A percentile compares a stretch with the other conserved stretches of the same genome.
Conservation (phyloP, 768 basidiomycete genomes). For the Suillus subalutaceus region DNA sequence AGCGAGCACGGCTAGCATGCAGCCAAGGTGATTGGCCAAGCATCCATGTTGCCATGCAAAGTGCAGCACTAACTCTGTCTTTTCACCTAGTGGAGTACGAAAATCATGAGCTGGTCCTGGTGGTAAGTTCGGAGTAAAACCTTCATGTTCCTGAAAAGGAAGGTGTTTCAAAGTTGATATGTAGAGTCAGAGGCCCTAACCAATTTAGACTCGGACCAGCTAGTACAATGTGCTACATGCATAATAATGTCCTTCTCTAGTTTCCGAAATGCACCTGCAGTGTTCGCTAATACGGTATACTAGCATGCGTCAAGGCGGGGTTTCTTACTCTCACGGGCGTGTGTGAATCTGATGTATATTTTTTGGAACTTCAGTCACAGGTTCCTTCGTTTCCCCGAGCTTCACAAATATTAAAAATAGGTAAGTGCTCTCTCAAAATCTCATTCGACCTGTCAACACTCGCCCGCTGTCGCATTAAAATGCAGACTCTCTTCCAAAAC, state of each 20-base stretch:
- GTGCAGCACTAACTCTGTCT: neutral
- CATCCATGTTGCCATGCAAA: slow-evolving; percentile 31
- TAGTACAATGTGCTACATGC: no score
- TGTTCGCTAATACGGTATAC: neutral
- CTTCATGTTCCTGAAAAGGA: neutral
- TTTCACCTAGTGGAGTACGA: neutral
- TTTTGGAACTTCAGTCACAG: no score
- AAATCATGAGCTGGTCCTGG: slow-evolving; percentile 1
- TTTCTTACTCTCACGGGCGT: neutral
- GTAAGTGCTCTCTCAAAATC: neutral
- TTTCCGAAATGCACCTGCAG: neutral
- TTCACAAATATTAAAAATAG: neutral
- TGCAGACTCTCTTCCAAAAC: neutral
- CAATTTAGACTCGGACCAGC: no score
- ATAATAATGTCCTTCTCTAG: neutral
- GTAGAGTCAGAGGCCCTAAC: no score
- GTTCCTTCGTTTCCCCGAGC: neutral
- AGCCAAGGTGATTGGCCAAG: slow-evolving; percentile 18
- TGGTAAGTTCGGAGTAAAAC: neutral
- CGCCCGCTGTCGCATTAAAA: neutral
- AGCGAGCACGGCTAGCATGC: slow-evolving; percentile 18
- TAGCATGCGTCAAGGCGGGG: neutral
- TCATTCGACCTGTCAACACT: neutral
- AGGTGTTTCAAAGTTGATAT: neutral
- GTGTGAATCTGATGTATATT: neutral